phyloP scores from a whole-genome alignment of 2,329 filamentous ascomycete genomes.

The Geosmithia morbida region DNA sequence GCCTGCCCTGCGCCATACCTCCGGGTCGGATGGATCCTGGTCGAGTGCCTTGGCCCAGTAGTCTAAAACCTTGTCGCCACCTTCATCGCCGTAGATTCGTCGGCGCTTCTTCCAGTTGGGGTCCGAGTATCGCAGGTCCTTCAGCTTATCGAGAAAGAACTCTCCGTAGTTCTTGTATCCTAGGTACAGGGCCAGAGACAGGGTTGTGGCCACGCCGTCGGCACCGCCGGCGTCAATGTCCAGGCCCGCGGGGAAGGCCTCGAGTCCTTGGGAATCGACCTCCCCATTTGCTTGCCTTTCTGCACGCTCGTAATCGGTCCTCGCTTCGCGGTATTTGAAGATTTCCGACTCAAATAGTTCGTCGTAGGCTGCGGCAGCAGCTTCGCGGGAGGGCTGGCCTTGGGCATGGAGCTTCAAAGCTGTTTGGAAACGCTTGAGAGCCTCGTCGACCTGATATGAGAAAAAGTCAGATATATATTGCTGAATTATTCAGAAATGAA shows the following conservation, averaged over 20 bases:
- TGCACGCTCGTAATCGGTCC: slow-evolving; percentile 68
- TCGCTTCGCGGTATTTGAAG: slow-evolving; percentile 78
- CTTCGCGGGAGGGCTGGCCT: slow-evolving; percentile 59
- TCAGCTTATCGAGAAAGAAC: slow-evolving; percentile 59
- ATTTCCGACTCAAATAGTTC: slow-evolving; percentile 84
- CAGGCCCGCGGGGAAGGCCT: slow-evolving; percentile 34
- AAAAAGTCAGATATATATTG: neutral
- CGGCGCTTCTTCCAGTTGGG: slow-evolving; percentile 26
- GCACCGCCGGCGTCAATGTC: slow-evolving; percentile 45
- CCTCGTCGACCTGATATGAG: slow-evolving; percentile 63
- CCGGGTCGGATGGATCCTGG: slow-evolving; percentile 52
- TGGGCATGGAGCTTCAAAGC: slow-evolving; percentile 87
- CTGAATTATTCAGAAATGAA: neutral
- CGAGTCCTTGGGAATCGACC: slow-evolving; percentile 23
- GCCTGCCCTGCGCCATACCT: slow-evolving; percentile 47
- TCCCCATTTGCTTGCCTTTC: slow-evolving; percentile 36
- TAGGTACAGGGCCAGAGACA: slow-evolving; percentile 82
- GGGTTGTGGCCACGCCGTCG: slow-evolving; percentile 63
- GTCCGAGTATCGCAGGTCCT: slow-evolving; percentile 26
- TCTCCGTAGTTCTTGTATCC: slow-evolving; percentile 94
- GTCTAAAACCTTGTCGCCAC: slow-evolving; percentile 31
- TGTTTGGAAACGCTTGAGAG: slow-evolving; percentile 83
- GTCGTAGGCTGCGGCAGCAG: slow-evolving; percentile 70
- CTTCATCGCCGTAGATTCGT: slow-evolving; percentile 14
- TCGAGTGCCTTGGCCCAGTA: slow-evolving; percentile 46